These are phyloP conservation scores for Coemansia pectinata DNA, from an alignment of 192 early-diverging fungal genomes.

Conservation along the genomic window DNA sequence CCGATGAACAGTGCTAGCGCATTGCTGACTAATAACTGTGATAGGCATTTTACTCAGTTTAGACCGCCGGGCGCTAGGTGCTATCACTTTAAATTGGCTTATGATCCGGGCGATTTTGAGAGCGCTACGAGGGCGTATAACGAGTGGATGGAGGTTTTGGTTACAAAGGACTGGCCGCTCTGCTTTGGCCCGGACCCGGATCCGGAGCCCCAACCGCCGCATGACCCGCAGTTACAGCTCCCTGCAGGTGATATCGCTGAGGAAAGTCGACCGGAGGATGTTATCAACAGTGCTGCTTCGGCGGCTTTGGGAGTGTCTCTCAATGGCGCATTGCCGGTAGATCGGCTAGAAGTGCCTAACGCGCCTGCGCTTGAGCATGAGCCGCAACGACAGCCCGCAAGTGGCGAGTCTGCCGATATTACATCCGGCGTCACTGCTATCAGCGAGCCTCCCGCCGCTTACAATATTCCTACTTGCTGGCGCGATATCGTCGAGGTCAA, in stretches of 20 bases:
- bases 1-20: conserved; percentile 79
- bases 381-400: not conserved
- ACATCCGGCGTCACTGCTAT: not conserved
- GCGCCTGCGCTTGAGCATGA: not conserved
- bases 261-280: not conserved
- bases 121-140: conserved; percentile 69
- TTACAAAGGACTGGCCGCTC: conserved; percentile 78
- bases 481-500: conserved; percentile 66
- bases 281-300: not conserved
- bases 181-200: conserved; percentile 66
- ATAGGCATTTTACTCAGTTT: conserved; percentile 73
- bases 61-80: conserved; percentile 66
- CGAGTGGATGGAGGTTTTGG: conserved; percentile 70
- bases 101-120: conserved; percentile 76
- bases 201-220: not conserved
- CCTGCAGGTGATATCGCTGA: not conserved
- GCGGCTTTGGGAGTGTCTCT: not conserved
- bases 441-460: not conserved
- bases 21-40: conserved; percentile 73
- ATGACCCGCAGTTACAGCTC: not conserved
- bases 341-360: not conserved
- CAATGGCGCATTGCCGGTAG: not conserved
- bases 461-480: conserved; percentile 57
- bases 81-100: conserved; percentile 78
- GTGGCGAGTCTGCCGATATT: not conserved